Conservation (phyloP, 257 asterid genomes). For the Ophiorrhiza pumila region DNA sequence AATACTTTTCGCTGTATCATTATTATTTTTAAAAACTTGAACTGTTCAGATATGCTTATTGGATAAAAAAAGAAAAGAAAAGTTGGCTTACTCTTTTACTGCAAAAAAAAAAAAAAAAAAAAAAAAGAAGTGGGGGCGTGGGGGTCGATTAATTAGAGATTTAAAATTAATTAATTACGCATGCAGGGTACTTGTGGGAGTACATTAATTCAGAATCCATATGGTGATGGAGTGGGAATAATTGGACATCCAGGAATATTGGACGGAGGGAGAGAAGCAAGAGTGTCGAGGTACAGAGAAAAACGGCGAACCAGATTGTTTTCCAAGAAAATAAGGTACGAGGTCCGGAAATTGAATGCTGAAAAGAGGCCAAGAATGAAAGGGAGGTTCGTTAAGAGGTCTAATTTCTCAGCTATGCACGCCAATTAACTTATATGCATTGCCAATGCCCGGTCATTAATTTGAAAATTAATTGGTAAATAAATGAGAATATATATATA, state of each 20-base stretch:
- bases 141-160: too few species aligned
- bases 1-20: too few species aligned
- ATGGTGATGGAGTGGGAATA: conserved; percentile 44
- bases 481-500: neutral
- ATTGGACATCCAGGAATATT: conserved; percentile 25
- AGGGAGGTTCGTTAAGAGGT: conserved; percentile 89
- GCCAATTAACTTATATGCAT: conserved; percentile 39
- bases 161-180: neutral
- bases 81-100: too few species aligned
- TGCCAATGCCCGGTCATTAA: too few species aligned
- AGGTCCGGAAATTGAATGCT: conserved; percentile 89
- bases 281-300: conserved; percentile 82
- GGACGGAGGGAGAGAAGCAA: conserved; percentile 78
- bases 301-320: conserved; percentile 82
- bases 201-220: conserved; percentile 30
- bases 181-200: conserved; percentile 52
- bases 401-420: conserved; percentile 43
- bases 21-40: too few species aligned
- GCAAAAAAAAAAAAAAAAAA: too few species aligned
- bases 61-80: too few species aligned
- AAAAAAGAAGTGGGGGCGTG: too few species aligned
- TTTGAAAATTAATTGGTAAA: too few species aligned
- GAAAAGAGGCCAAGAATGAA: conserved; percentile 96
- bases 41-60: too few species aligned
- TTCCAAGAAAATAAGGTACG: conserved; percentile 87